Conservation (phyloP, 2,329 filamentous ascomycete species). For the Colletotrichum magnum region DNA sequence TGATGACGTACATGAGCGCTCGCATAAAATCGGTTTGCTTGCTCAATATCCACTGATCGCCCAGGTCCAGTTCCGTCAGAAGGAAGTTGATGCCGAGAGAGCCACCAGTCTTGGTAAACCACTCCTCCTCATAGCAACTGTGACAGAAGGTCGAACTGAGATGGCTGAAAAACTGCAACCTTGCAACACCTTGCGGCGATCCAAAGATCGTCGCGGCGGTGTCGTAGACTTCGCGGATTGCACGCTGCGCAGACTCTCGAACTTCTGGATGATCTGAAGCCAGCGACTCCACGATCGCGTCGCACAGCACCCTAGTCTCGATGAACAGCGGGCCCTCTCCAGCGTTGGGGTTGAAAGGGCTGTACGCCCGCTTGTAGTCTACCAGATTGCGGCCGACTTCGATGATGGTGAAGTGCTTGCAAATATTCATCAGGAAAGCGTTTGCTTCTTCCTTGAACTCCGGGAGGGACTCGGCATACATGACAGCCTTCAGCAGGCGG, state of each 20-base stretch:
- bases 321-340: constrained; percentile 91
- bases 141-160: constrained; percentile 90
- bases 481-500: constrained; percentile 88
- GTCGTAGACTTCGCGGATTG: constrained; percentile 83
- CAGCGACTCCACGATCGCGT: constrained; percentile 91
- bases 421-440: constrained; percentile 83
- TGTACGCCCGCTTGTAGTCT: constrained; percentile 81
- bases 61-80: constrained; percentile 86
- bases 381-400: constrained; percentile 90
- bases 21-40: constrained; percentile 91
- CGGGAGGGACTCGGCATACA: constrained; percentile 86
- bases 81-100: constrained; percentile 91
- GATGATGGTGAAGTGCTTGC: constrained; percentile 90
- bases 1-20: constrained; percentile 96
- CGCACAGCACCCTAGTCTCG: constrained; percentile 87
- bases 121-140: constrained; percentile 96
- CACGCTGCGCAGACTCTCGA: constrained; percentile 84
- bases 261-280: constrained; percentile 87
- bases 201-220: constrained; percentile 86
- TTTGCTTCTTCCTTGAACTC: constrained; percentile 84
- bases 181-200: constrained; percentile 77
- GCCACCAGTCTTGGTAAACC: constrained; percentile 97
- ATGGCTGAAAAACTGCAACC: constrained; percentile 87
- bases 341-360: constrained; percentile 85
- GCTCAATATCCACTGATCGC: constrained; percentile 84